Conservation (phyloP, 345 rosid species). For the Melaleuca alternifolia region DNA sequence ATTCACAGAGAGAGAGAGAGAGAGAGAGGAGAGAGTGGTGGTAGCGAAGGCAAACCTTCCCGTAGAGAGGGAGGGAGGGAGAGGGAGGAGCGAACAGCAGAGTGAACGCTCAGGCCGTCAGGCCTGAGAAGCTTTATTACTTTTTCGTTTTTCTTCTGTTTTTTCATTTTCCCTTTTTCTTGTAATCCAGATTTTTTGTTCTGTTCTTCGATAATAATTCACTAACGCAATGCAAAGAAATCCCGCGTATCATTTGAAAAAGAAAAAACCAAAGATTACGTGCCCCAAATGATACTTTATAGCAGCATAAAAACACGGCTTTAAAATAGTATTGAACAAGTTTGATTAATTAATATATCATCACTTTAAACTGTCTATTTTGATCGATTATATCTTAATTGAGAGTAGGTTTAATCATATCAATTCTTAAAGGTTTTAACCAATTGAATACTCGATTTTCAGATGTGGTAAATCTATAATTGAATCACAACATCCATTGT, state of each 20-base stretch:
- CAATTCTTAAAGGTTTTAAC: neutral
- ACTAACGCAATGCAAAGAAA: neutral
- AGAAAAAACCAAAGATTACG: neutral
- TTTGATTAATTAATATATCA: neutral
- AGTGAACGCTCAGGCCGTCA: neutral
- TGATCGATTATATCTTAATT: neutral
- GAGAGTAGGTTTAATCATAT: fast-evolving
- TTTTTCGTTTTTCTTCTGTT: neutral
- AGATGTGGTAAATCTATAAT: neutral
- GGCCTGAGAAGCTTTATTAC: neutral
- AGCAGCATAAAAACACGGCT: neutral
- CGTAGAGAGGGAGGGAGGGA: neutral
- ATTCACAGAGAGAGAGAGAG: neutral
- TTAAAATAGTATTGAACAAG: neutral
- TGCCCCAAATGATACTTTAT: neutral
- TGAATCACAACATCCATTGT: fast-evolving
- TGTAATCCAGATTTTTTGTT: neutral
- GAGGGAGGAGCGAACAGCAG: neutral
- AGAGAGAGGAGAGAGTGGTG: too few species aligned
- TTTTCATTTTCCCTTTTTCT: neutral
- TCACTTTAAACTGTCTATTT: neutral
- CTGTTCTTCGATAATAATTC: neutral
- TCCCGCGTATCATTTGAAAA: neutral
- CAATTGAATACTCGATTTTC: neutral
- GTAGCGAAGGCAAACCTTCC: conserved; percentile 6